Percentiles rank a stretch among this genome's conserved stretches.
These are phyloP conservation scores for Xylaria multiplex DNA, from an alignment of 2,329 filamentous ascomycete species.

Conservation along the genomic window DNA sequence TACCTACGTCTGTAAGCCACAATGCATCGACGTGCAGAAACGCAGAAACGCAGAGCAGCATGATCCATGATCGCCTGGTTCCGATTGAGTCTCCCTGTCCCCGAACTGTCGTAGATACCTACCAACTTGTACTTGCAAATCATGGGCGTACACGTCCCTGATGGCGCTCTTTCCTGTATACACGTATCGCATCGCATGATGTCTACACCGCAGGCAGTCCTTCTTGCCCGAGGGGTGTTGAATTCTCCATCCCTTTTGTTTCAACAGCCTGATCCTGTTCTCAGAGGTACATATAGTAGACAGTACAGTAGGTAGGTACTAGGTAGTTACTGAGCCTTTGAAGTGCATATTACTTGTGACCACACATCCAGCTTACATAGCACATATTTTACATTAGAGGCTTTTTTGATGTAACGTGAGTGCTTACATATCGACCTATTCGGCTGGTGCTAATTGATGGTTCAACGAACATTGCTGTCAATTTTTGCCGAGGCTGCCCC, in stretches of 20 bases:
- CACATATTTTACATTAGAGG: neutral
- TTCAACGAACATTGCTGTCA: constrained; percentile 8
- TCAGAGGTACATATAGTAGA: too few species aligned
- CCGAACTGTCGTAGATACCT: constrained; percentile 2
- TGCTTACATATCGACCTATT: constrained; percentile 21
- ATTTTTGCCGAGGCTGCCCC: constrained; percentile 14
- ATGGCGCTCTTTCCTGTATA: constrained; percentile 20
- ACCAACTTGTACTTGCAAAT: constrained; percentile 27
- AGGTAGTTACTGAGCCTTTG: constrained; percentile 7
- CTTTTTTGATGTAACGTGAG: constrained; percentile 7
- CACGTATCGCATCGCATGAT: constrained; percentile 8
- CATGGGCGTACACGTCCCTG: constrained; percentile 12
- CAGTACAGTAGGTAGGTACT: too few species aligned
- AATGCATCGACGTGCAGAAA: constrained; percentile 3
- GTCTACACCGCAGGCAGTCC: neutral
- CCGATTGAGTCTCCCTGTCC: constrained; percentile 20
- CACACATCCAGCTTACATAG: neutral
- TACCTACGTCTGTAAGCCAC: constrained; percentile 1
- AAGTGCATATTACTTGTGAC: neutral
- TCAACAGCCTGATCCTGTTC: constrained; percentile 29
- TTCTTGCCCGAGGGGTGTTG: constrained; percentile 6
- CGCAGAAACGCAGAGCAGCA: constrained; percentile 3
- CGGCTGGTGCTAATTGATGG: neutral
- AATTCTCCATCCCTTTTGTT: constrained; percentile 19
- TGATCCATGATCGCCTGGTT: constrained; percentile 20